Base-by-base conservation (phyloP, 345 rosid genomes). In the Bruguiera parviflora region DNA sequence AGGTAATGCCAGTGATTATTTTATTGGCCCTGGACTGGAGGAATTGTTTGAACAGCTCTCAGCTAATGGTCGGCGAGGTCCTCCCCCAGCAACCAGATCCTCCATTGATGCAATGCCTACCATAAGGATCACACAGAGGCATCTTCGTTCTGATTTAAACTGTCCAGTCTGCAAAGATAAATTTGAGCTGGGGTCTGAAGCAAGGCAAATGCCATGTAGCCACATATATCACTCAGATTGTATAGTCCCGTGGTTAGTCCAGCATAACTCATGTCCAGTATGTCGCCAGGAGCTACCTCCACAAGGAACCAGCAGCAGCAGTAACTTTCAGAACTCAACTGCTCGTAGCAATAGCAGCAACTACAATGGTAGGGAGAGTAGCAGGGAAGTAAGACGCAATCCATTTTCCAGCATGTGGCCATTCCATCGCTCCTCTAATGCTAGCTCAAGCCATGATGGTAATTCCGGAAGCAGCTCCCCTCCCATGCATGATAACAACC, bases 341-440 rank as follows among this genome's bases (percentile, higher is more conserved):
- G 71, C 86, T 66, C 78, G 59, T 58, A 83, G 71, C 67, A 71
- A 79, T 65, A 86, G 77, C 77, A 82, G 67, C 80, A 66, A 25
- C 58, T 47, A 49, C 58, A 80, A 52, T 57, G 75, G 80, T 25
- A 84, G 91, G 80, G 88, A 86, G 75, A 84, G 74, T 71, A 60
- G 39, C 59, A 78, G 82, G 35, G 82, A 74, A 74, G 89, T 89
- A 73, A 88, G 99, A 71, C 73, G 99, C 70, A 90, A 79, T 37
- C 86, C 82, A 6, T 88, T 89, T 33, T 86, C 96, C 2, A 67
- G 72, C 69, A 59, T 90, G 4, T 90, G 98, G 99, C 99, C 96
- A 3, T 95, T 95, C 37, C 59, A 56, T 29, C 96, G 98, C 5
- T 84, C 90, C 27, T 86, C 96, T 16, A 79, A 68, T 77, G 86